These are phyloP conservation scores for Apophysomyces trapeziformis DNA, from an alignment of 371 early-diverging fungal species.

Conservation along the genomic window DNA sequence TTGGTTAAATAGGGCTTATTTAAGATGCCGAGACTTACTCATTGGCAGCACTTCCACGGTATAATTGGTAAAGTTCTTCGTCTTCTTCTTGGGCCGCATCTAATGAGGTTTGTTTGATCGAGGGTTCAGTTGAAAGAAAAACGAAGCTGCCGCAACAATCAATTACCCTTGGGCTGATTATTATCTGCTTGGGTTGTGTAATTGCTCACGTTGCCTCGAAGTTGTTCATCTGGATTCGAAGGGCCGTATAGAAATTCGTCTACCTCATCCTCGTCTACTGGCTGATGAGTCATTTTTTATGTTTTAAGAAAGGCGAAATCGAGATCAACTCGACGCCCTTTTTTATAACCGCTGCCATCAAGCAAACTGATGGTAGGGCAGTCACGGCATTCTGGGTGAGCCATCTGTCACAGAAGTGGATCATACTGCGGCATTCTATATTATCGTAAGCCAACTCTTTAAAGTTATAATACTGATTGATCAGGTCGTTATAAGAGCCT, in stretches of 20 bases:
- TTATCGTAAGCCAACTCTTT: too few relatives aligned
- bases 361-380: too few relatives aligned
- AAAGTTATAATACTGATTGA: too few relatives aligned
- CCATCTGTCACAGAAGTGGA: too few relatives aligned
- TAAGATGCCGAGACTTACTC: constrained; percentile 17
- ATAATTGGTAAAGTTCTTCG: constrained; percentile 28
- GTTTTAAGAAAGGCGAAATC: background rate
- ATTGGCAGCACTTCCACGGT: constrained; percentile 26
- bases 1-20: background rate
- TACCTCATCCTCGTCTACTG: constrained; percentile 34
- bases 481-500: too few relatives aligned
- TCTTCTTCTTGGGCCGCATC: constrained; percentile 17
- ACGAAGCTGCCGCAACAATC: background rate
- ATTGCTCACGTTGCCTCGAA: constrained; percentile 10
- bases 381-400: too few relatives aligned
- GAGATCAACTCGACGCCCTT: too few relatives aligned
- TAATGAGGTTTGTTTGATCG: background rate
- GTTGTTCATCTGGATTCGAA: constrained; percentile 15
- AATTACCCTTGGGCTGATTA: constrained; percentile 5
- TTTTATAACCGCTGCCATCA: too few relatives aligned
- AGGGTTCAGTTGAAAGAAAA: background rate
- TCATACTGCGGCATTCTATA: too few relatives aligned
- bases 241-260: constrained; percentile 36
- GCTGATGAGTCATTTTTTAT: background rate
- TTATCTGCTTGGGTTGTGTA: constrained; percentile 4